Conservation (phyloP, 2,329 filamentous ascomycete genomes). For the Piedraia hortae region DNA sequence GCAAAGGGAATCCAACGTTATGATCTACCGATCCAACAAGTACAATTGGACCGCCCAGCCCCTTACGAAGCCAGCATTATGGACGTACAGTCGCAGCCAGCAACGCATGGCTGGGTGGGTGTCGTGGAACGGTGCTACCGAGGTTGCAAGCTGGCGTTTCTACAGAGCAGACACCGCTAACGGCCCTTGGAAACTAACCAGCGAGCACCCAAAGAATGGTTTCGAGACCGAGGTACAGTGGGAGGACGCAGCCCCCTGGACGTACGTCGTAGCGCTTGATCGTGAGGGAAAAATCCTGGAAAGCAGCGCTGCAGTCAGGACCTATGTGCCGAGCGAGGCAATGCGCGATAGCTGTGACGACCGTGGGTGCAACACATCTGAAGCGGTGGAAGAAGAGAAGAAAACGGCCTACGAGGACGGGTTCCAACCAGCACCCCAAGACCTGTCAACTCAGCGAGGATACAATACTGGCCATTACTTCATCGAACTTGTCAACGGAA, state of each 20-base stretch:
- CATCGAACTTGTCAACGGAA: conserved; percentile 1
- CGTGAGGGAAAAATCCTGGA: conserved; percentile 9
- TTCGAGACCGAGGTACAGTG: conserved; percentile 17
- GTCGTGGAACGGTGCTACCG: conserved; percentile 25
- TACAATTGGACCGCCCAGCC: conserved; percentile 25
- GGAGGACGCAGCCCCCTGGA: conserved; percentile 7
- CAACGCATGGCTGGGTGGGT: conserved; percentile 20
- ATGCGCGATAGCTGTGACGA: conserved; percentile 11
- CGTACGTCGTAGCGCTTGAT: conserved; percentile 13
- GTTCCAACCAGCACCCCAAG: conserved; percentile 5
- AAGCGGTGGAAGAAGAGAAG: conserved; percentile 4
- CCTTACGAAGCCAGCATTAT: conserved; percentile 13
- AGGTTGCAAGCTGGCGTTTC: conserved; percentile 24
- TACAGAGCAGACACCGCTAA: conserved; percentile 15
- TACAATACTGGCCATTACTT: conserved; percentile 13
- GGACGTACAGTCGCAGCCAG: conserved; percentile 13
- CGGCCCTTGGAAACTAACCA: conserved; percentile 14
- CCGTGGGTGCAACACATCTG: conserved; percentile 9
- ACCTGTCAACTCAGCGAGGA: conserved; percentile 9
- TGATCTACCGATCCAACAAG: conserved; percentile 28
- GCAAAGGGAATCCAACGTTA: conserved; percentile 14
- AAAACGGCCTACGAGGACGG: conserved; percentile 6
- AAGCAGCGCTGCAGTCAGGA: conserved; percentile 11
- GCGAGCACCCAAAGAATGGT: conserved; percentile 14
- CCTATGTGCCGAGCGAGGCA: conserved; percentile 12